phyloP scores from a whole-genome alignment of 2,329 filamentous ascomycete genomes.

The Colletotrichum sublineola region DNA sequence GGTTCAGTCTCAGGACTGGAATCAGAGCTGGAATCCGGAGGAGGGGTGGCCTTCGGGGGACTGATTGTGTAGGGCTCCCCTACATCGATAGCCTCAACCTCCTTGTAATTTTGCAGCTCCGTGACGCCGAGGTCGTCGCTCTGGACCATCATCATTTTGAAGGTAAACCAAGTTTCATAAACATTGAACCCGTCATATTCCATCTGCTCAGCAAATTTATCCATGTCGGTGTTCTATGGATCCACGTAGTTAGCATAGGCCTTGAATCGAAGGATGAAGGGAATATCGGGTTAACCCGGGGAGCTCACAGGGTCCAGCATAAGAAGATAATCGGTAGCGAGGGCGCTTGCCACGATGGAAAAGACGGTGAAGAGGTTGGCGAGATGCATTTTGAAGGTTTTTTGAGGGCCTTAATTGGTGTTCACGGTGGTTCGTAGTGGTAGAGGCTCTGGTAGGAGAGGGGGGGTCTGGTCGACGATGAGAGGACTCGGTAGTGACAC shows the following conservation, averaged over 20 bases:
- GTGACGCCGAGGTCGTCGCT: slow-evolving; percentile 17
- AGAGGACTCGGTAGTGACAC: not conserved
- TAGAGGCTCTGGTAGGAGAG: not conserved
- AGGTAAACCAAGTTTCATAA: not conserved
- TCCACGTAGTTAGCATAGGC: not conserved
- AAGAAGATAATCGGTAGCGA: slow-evolving; percentile 27
- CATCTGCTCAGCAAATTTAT: slow-evolving; percentile 25
- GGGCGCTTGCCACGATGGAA: not conserved
- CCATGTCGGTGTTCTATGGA: slow-evolving; percentile 10
- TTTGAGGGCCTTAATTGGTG: not conserved
- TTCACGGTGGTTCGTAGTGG: not conserved
- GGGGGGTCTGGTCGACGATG: not conserved
- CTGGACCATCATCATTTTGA: slow-evolving; percentile 25
- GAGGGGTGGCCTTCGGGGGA: not conserved
- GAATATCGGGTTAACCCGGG: not conserved
- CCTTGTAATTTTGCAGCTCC: slow-evolving; percentile 6
- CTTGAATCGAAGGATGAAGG: no score
- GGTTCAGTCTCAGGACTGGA: not conserved
- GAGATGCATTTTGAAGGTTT: not conserved
- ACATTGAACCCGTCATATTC: slow-evolving; percentile 2
- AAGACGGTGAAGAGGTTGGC: not conserved
- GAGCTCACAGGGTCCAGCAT: slow-evolving; percentile 24
- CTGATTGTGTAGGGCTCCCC: slow-evolving; percentile 10
- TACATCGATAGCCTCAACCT: slow-evolving; percentile 24
- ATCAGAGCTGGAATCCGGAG: no score